Conservation (phyloP, 2,329 filamentous ascomycete genomes). For the Rutstroemia sp. region DNA sequence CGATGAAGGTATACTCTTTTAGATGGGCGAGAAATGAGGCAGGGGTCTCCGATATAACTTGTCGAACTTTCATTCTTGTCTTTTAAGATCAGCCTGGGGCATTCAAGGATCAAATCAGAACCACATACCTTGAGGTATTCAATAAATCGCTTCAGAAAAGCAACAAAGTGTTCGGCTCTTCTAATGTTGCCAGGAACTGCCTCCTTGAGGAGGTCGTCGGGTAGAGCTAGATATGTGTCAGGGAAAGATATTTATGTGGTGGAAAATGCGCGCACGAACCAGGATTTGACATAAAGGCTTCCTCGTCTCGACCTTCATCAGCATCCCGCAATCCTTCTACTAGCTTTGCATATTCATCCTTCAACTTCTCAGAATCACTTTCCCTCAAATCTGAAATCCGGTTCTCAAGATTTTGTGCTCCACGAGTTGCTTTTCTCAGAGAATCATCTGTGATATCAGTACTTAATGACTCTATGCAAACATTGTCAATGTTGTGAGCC, state of each 20-base stretch:
- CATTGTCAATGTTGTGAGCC: slow-evolving; percentile 98
- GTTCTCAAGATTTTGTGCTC: slow-evolving; percentile 82
- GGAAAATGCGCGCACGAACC: slow-evolving; percentile 19
- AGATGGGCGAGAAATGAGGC: slow-evolving; percentile 88
- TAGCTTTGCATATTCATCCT: slow-evolving; percentile 91
- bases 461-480: slow-evolving; percentile 95
- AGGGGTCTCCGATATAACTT: slow-evolving; percentile 95
- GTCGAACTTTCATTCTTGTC: slow-evolving; percentile 95
- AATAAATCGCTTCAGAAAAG: slow-evolving; percentile 92
- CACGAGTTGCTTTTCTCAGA: slow-evolving; percentile 79
- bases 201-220: slow-evolving; percentile 90
- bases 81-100: slow-evolving; percentile 31
- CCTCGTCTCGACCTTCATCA: slow-evolving; percentile 84
- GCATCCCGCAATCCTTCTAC: slow-evolving; percentile 85
- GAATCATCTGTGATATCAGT: slow-evolving; percentile 97
- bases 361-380: slow-evolving; percentile 89
- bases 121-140: slow-evolving; percentile 73
- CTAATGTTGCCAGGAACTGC: slow-evolving; percentile 95
- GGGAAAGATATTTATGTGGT: not conserved
- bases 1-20: slow-evolving; percentile 94
- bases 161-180: slow-evolving; percentile 89
- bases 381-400: slow-evolving; percentile 92
- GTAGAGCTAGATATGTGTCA: slow-evolving; percentile 52
- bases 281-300: slow-evolving; percentile 95
- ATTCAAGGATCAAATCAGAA: not conserved